Conservation (phyloP, 306 rosid genomes). For the Gastrolobium villosum region DNA sequence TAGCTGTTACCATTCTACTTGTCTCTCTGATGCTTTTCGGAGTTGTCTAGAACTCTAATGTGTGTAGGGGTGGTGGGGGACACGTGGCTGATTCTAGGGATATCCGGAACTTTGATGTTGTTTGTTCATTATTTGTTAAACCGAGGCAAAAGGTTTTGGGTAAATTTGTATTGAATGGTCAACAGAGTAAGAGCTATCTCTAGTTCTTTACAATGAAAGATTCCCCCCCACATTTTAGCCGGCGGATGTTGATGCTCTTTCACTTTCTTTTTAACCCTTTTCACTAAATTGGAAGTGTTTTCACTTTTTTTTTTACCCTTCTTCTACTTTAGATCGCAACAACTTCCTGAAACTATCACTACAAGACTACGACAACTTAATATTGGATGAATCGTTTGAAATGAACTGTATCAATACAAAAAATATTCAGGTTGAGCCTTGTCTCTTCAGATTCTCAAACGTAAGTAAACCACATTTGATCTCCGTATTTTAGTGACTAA, state of each 20-base stretch:
- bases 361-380: neutral
- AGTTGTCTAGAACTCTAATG: neutral
- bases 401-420: neutral
- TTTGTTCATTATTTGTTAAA: slow-evolving; percentile 29
- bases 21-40: slow-evolving; percentile 43
- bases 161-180: neutral
- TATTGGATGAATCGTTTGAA: neutral
- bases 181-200: neutral
- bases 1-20: slow-evolving; percentile 16
- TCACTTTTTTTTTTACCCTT: neutral
- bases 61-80: neutral
- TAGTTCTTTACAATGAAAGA: neutral
- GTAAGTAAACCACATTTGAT: neutral
- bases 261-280: neutral
- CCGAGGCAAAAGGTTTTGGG: slow-evolving; percentile 26
- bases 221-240: slow-evolving; percentile 35
- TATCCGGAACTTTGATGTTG: slow-evolving; percentile 37
- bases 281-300: neutral
- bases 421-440: neutral
- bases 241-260: slow-evolving; percentile 13
- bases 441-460: neutral
- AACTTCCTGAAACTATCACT: neutral
- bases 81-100: slow-evolving; percentile 44
- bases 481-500: neutral
- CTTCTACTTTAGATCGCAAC: neutral